Conservation (phyloP, 2,329 filamentous ascomycete genomes). For the Aspergillus felis region DNA sequence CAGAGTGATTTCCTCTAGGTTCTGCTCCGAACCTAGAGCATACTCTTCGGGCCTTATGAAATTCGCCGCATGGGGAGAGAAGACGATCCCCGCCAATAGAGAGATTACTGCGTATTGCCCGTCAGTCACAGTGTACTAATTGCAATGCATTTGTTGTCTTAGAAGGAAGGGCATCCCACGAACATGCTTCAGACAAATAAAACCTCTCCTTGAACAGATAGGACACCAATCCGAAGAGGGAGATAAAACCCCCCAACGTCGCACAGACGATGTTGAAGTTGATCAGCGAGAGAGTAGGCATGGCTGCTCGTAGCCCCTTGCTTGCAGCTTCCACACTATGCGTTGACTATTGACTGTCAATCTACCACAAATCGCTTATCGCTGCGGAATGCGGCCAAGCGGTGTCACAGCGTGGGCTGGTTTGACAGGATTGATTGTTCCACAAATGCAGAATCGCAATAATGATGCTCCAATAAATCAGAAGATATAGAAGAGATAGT, state of each 20-base stretch:
- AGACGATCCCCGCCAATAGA: constrained; percentile 70
- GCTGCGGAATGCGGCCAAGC: background rate
- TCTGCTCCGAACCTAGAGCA: constrained; percentile 53
- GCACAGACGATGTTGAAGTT: constrained; percentile 85
- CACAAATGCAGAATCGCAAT: background rate
- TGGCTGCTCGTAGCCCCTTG: constrained; percentile 23
- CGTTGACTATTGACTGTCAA: background rate
- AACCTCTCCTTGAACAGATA: constrained; percentile 86
- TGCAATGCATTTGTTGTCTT: background rate
- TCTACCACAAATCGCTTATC: background rate
- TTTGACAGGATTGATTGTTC: background rate
- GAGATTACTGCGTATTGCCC: constrained; percentile 64
- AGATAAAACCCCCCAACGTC: constrained; percentile 80
- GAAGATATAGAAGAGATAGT: constrained; percentile 1
- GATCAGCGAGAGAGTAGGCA: constrained; percentile 61
- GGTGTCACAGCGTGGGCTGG: background rate
- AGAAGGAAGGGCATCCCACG: constrained; percentile 34
- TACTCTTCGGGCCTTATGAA: constrained; percentile 74
- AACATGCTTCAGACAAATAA: constrained; percentile 86
- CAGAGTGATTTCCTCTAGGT: constrained; percentile 69
- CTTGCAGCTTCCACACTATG: background rate
- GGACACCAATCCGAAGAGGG: constrained; percentile 84
- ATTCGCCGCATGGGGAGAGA: constrained; percentile 74
- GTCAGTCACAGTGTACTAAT: constrained; percentile 1
- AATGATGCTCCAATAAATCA: background rate